phyloP scores from a whole-genome alignment of 345 rosid species.

The Populus nigra region DNA sequence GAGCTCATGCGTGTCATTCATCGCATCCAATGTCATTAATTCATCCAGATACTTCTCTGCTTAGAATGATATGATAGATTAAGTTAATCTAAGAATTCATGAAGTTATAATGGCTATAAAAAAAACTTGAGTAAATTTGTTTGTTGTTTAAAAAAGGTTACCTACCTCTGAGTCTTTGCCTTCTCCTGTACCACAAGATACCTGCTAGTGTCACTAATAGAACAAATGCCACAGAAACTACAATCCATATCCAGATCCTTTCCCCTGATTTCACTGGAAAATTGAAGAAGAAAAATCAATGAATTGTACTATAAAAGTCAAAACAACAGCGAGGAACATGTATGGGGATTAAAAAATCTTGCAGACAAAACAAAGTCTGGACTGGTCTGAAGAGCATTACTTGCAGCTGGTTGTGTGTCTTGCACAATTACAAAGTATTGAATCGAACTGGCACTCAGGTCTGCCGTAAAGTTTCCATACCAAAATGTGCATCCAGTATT shows the following conservation, averaged over 20 bases:
- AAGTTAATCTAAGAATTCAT: too few species aligned
- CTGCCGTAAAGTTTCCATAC: background rate
- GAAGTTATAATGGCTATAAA: too few species aligned
- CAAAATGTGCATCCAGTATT: background rate
- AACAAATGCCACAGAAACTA: background rate
- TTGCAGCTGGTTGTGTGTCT: background rate
- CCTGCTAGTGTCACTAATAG: background rate
- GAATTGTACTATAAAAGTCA: background rate
- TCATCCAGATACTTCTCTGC: conserved; percentile 10
- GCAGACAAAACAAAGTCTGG: background rate
- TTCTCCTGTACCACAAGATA: conserved; percentile 4
- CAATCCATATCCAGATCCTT: conserved; percentile 17
- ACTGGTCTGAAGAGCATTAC: background rate
- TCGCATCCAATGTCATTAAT: conserved; percentile 11
- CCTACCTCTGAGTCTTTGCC: conserved; percentile 3
- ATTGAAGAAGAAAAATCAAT: background rate
- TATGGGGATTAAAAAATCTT: background rate
- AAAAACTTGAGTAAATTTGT: background rate
- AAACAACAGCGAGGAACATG: background rate
- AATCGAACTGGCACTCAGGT: background rate
- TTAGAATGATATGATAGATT: background rate
- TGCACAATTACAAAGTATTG: background rate
- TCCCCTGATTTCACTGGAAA: background rate
- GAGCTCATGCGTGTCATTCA: conserved; percentile 3
- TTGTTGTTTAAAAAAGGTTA: background rate